Base-by-base conservation (phyloP, 1,284 basidiomycete species). In the Fomitopsis pinicola region DNA sequence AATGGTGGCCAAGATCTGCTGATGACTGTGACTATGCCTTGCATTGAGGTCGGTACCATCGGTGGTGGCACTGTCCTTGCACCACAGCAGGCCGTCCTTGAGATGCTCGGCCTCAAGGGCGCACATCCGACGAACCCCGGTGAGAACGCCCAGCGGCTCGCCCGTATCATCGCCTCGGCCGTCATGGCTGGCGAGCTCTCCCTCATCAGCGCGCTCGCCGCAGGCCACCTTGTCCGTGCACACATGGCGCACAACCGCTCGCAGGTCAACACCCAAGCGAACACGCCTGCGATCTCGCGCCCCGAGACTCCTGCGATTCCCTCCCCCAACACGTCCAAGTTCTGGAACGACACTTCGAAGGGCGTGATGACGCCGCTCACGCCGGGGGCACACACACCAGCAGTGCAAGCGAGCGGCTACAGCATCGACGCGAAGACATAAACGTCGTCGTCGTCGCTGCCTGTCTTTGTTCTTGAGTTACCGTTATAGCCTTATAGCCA, bases 141-240 rank as follows among this genome's bases (percentile, higher is more conserved):
- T 1, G 81, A 87, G 71, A 97, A 98, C 73, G 89, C 95, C 0
- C 92, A 92, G 66, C 84, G 83, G 57, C 85, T 98, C 58, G 95
- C 95, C 1, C 85, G 94, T 44, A 83, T 97, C 69, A 91, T 98
- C 67, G 89, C 89, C 55, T 87, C 93, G 0, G 84, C 92, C 0
- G 95, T 97, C 70, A 97, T 98, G 94, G 95, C 95, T 2, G 95
- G 95, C 52, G 95, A 98, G 74, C 79, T 97, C 55, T 93, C 90
- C 19, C 82, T 98, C 65, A 84, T 98, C 74, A 88, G 87, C 65
- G 95, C 95, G 1, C 83, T 98, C 30, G 95, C 95, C 0, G 95
- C 94, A 0, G 95, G 95, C 2, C 94, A 96, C 72, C 82, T 97
- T 63, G 92, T 97, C 71, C 84, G 89, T 54, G 94, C 94, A 30